Evolutionary conservation across 495 filamentous ascomycete species (phyloP).

Genomic region (Tuber borchii): DNA sequence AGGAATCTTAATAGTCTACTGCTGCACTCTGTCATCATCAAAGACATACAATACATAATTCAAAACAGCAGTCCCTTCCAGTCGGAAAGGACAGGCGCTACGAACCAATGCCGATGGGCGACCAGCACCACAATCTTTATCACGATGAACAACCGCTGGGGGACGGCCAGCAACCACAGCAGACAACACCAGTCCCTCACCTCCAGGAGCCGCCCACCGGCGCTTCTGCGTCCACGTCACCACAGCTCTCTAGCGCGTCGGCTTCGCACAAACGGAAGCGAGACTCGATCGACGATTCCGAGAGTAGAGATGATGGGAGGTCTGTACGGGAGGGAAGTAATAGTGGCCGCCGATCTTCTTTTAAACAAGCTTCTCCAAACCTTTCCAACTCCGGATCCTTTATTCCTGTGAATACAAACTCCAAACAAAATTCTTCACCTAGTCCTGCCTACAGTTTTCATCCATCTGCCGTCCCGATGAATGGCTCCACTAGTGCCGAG

Average conservation of each 20-base stretch:
- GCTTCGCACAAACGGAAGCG: conserved; percentile 41
- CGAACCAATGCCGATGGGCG: conserved; percentile 41
- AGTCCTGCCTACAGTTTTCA: conserved; percentile 34
- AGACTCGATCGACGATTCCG: conserved; percentile 40
- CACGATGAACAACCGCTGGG: conserved; percentile 32
- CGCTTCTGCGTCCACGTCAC: conserved; percentile 34
- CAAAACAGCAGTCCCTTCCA: conserved; percentile 1
- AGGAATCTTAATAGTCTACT: neutral
- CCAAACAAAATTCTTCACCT: conserved; percentile 32
- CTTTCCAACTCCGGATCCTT: conserved; percentile 36
- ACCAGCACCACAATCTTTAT: conserved; percentile 41
- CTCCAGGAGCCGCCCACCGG: conserved; percentile 37
- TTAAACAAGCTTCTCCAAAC: conserved; percentile 41
- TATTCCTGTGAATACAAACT: conserved; percentile 40
- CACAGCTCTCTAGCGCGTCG: conserved; percentile 34
- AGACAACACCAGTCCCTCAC: conserved; percentile 35
- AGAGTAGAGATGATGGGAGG: conserved; percentile 38
- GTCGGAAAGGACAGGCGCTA: neutral
- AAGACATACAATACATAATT: neutral
- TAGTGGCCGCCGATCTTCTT: conserved; percentile 36
- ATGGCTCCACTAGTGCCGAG: conserved; percentile 36
- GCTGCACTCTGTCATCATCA: conserved; percentile 4
- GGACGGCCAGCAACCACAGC: conserved; percentile 39
- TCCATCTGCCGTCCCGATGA: conserved; percentile 34
- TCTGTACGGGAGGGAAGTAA: conserved; percentile 38